Evolutionary conservation across 2,329 filamentous ascomycete species (phyloP).

Genomic region (Stemphylium beticola): DNA sequence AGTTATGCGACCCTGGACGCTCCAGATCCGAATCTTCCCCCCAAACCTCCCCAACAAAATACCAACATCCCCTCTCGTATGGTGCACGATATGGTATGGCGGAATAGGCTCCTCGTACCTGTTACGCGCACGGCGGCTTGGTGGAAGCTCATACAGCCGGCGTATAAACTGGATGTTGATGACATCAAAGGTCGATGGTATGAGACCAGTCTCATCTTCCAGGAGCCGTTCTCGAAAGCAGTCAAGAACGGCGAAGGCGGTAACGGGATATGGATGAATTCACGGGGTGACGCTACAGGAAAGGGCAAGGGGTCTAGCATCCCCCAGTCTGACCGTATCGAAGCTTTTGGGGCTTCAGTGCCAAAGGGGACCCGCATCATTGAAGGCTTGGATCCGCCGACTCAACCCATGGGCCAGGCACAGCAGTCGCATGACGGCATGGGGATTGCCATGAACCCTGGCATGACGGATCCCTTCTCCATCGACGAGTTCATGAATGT

Average conservation of each 20-base stretch:
- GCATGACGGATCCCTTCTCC: slow-evolving; percentile 18
- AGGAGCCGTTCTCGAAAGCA: slow-evolving; percentile 38
- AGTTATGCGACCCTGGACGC: slow-evolving; percentile 50
- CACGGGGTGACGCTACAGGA: slow-evolving; percentile 49
- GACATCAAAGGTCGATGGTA: slow-evolving; percentile 68
- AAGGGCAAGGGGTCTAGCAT: slow-evolving; percentile 35
- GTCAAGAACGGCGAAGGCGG: slow-evolving; percentile 50
- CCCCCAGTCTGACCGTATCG: slow-evolving; percentile 40
- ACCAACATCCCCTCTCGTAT: slow-evolving; percentile 58
- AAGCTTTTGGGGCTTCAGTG: slow-evolving; percentile 53
- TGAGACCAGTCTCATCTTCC: slow-evolving; percentile 59
- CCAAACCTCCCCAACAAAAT: slow-evolving; percentile 47
- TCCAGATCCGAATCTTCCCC: slow-evolving; percentile 38
- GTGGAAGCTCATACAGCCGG: slow-evolving; percentile 52
- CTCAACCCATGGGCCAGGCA: slow-evolving; percentile 9
- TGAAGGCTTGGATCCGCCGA: slow-evolving; percentile 46
- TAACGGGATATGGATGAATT: slow-evolving; percentile 57
- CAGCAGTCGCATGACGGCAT: slow-evolving; percentile 20
- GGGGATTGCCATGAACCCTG: slow-evolving; percentile 17
- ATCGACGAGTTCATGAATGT: slow-evolving; percentile 54
- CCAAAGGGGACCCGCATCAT: slow-evolving; percentile 47
- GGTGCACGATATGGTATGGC: slow-evolving; percentile 58
- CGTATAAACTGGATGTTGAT: slow-evolving; percentile 48
- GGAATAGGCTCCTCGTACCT: slow-evolving; percentile 53
- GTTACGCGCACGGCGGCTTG: slow-evolving; percentile 45